phyloP scores from a whole-genome alignment of 306 rosid species.

The Vigna reflexopilosa region DNA sequence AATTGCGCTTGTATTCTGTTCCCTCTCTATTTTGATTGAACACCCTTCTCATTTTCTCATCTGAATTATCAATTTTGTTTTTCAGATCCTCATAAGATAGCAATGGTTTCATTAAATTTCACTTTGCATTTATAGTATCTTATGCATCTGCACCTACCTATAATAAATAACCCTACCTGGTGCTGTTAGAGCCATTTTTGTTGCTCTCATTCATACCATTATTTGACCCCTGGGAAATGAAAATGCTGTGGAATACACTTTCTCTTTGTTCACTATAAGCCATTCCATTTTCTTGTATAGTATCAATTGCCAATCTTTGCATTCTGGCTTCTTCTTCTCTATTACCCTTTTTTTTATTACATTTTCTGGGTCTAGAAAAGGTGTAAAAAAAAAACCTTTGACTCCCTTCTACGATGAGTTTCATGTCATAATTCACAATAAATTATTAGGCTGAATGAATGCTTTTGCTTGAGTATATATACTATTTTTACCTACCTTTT shows the following conservation, averaged over 20 bases:
- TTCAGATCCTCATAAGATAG: no score
- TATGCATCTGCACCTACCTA: slow-evolving; percentile 18
- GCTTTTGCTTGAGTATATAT: slow-evolving; percentile 25
- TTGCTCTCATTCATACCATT: not conserved
- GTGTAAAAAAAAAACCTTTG: not conserved
- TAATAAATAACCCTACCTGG: not conserved
- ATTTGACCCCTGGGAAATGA: not conserved
- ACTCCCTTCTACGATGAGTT: slow-evolving; percentile 31
- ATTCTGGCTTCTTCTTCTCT: not conserved
- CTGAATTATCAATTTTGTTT: not conserved
- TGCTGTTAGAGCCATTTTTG: not conserved
- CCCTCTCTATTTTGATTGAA: not conserved
- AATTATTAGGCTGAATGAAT: slow-evolving; percentile 27
- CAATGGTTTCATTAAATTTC: not conserved
- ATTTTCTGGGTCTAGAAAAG: not conserved
- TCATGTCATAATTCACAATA: slow-evolving; percentile 22
- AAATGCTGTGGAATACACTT: not conserved
- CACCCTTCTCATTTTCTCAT: not conserved
- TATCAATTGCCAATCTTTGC: slow-evolving; percentile 9
- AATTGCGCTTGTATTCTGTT: slow-evolving; percentile 28
- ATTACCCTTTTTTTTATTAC: not conserved
- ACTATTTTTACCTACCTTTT: not conserved
- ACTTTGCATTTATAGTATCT: not conserved
- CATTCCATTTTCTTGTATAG: not conserved
- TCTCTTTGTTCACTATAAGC: not conserved